A percentile compares a stretch with the other conserved stretches of the same genome.
Evolutionary conservation across 441 rosid genomes (phyloP).

Genomic region (Gossypium trilobum): DNA sequence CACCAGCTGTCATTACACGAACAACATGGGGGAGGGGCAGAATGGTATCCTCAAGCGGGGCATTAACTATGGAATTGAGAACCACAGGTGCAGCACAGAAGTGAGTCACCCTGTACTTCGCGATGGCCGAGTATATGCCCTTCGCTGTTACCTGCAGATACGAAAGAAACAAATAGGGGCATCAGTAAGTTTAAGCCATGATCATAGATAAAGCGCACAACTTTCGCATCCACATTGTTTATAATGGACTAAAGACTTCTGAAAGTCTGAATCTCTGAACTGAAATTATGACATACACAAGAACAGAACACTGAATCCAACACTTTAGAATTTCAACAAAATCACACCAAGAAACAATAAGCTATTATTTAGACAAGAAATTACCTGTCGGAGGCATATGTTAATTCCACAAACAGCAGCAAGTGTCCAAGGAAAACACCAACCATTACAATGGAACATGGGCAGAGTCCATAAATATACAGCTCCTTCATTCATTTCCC

Average conservation of each 20-base stretch:
- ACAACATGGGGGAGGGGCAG: no score
- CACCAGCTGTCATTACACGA: no score
- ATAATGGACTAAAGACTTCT: neutral
- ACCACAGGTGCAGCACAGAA: conserved; percentile 19
- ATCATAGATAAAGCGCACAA: neutral
- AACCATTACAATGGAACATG: conserved; percentile 85
- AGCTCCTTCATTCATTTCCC: conserved; percentile 76
- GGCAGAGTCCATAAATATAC: conserved; percentile 88
- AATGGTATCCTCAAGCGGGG: conserved; percentile 47
- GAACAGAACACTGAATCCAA: neutral
- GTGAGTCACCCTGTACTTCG: conserved; percentile 57
- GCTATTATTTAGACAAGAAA: neutral
- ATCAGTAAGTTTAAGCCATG: neutral
- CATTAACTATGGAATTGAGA: conserved; percentile 67
- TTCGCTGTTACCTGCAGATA: conserved; percentile 59
- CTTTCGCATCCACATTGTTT: neutral
- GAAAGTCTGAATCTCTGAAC: neutral
- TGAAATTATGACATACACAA: no score
- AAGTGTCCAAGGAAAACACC: conserved; percentile 79
- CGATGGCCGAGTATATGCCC: conserved; percentile 70
- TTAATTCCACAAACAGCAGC: conserved; percentile 65
- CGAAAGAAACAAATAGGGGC: neutral
- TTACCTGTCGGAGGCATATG: conserved; percentile 85
- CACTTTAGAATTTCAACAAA: neutral
- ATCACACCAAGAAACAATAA: neutral